Evolutionary conservation across 345 rosid species (phyloP), one percentile per base, ranked within the genome.

Genomic region (Bruguiera parviflora): DNA sequence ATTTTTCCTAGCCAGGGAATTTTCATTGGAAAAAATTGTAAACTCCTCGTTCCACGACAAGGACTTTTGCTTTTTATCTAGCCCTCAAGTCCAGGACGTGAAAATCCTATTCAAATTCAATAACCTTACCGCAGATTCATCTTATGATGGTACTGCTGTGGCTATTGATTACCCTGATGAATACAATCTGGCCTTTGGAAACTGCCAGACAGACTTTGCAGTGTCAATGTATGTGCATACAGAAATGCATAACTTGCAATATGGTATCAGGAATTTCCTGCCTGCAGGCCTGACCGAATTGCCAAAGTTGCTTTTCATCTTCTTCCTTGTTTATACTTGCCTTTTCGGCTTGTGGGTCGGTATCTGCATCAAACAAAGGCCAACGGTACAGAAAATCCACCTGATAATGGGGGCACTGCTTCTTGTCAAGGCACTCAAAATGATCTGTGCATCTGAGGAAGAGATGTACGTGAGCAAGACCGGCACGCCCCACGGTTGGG

Each of bases 401-500:
- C 10, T 77, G 2, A 71, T 82, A 63, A 84, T 82, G 85, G 82
- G 77, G 3, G 86, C 85, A 6, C 70, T 86, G 58, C 79, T 86
- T 13, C 46, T 82, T 0, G 75, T 79, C 55, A 86, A 86, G 68
- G 82, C 84, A 16, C 69, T 86, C 2, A 84, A 84, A 66, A 66
- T 84, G 85, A 70, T 86, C 0, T 82, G 88, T 33, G 90, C 84
- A 0, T 75, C 83, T 0, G 88, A 84, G 59, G 88, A 82, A 73
- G 72, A 73, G 60, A 33, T 70, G 15, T 81, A 64, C 25, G 84
- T 83, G 0, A 43, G 74, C 56, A 77, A 52, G 63, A 80, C 87
- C 0, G 91, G 91, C 0, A 82, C 83, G 11, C 87, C 88, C 0
- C 91, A 86, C 16, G 91, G 91, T 7, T 82, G 91, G 91, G 91